phyloP scores from a whole-genome alignment of 176 grass and related monocot genomes.

The Typha latifolia region DNA sequence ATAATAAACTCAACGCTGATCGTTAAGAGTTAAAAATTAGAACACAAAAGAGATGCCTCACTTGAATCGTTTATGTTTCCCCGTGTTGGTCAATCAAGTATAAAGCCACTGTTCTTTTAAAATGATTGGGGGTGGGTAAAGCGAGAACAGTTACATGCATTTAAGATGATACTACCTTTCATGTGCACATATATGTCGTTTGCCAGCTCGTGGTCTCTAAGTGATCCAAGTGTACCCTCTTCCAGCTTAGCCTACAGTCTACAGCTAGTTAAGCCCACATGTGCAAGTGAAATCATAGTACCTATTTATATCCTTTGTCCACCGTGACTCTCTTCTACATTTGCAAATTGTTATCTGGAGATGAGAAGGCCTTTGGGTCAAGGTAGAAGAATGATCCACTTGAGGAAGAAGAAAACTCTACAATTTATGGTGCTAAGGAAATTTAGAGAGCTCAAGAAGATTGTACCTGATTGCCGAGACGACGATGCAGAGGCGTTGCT shows the following conservation, averaged over 20 bases:
- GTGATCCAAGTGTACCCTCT: slow-evolving; percentile 31
- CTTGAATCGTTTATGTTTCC: background rate
- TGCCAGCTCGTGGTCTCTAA: slow-evolving; percentile 13
- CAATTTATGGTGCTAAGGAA: slow-evolving; percentile 40
- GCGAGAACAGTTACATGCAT: background rate
- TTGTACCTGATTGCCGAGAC: slow-evolving; percentile 18
- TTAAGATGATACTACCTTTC: background rate
- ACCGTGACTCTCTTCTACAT: slow-evolving; percentile 18
- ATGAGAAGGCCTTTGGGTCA: slow-evolving; percentile 21
- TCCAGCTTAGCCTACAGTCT: slow-evolving; percentile 40
- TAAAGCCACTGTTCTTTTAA: background rate
- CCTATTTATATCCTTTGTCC: slow-evolving; percentile 1
- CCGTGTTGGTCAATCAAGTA: background rate
- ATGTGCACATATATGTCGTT: background rate
- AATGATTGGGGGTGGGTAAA: background rate
- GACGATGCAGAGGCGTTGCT: background rate
- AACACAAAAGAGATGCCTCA: background rate
- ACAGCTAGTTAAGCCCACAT: slow-evolving; percentile 35
- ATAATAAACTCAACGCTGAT: no score
- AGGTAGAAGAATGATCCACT: slow-evolving; percentile 24
- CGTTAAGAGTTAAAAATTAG: background rate
- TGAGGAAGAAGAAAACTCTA: slow-evolving; percentile 33
- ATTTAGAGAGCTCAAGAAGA: slow-evolving; percentile 48
- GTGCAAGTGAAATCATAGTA: slow-evolving; percentile 27
- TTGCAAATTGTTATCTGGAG: slow-evolving; percentile 8